Evolutionary conservation across 176 grass and related monocot species (phyloP), one percentile per base, ranked within the genome.

Genomic region (Bromus sterilis): DNA sequence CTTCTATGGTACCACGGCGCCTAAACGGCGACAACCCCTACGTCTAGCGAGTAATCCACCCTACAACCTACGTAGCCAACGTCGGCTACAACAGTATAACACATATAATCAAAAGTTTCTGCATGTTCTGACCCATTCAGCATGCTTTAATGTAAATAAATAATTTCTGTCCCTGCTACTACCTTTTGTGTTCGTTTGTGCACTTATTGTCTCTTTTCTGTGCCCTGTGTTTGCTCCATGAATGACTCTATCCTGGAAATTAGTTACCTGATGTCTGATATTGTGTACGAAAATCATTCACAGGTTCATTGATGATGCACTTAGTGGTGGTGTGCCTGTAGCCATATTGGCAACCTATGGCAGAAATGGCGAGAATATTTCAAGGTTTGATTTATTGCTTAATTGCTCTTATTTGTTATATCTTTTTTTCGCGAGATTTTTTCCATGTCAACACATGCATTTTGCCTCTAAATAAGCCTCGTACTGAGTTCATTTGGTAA

Each of bases 281-380:
- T 56, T 80, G 7, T 78, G 3, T 86, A 78, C 83, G 48, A 76
- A 76, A 46, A 71, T 80, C 56, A 76, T 85, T 80, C 25, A 61
- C 84, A 95, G 95, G 86, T 95, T 98, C 70, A 89, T 98, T 62
- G 92, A 98, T 86, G 95, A 98, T 86, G 95, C 90, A 64, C 71
- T 95, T 78, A 77, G 77, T 80, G 90, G 89, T 76, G 90, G 79
- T 78, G 30, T 93, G 51, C 86, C 90, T 87, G 75, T 93, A 56
- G 76, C 80, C 51, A 87, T 98, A 86, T 84, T 98, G 76, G 80
- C 77, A 85, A 71, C 88, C 40, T 93, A 91, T 36, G 86, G 92
- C 34, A 94, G 89, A 88, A 89, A 98, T 53, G 95, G 95, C 31
- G 95, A 98, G 67, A 98, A 95, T 13, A 83, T 88, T 66, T 90